phyloP scores from a whole-genome alignment of 2,329 filamentous ascomycete genomes.

The Colletotrichum falcatum region DNA sequence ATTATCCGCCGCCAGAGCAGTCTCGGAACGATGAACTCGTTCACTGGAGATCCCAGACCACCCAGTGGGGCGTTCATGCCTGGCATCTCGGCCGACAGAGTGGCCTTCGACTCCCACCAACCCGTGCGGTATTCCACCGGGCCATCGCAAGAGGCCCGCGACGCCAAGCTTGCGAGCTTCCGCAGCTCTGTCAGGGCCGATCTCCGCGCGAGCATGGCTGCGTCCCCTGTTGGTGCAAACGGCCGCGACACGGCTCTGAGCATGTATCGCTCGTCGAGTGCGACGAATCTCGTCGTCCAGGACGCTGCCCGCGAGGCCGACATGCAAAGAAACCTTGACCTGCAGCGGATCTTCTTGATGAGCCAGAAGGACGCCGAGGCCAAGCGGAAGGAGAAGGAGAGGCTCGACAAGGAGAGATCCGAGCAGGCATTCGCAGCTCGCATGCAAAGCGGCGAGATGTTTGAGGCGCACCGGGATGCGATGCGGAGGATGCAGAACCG shows the following conservation, averaged over 20 bases:
- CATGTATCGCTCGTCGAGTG: constrained; percentile 44
- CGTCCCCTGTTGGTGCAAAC: constrained; percentile 45
- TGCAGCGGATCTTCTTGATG: constrained; percentile 67
- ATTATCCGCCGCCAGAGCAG: constrained; percentile 67
- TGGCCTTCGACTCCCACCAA: constrained; percentile 66
- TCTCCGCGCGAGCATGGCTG: constrained; percentile 58
- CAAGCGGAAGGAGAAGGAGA: constrained; percentile 68
- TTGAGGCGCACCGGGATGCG: constrained; percentile 81
- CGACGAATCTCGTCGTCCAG: constrained; percentile 44
- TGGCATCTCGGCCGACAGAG: constrained; percentile 47
- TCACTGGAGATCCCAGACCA: constrained; percentile 27
- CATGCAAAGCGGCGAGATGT: constrained; percentile 81
- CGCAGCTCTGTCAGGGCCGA: constrained; percentile 74
- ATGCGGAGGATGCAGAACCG: constrained; percentile 80
- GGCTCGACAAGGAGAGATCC: constrained; percentile 66
- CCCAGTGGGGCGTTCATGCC: constrained; percentile 15
- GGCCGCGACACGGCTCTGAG: constrained; percentile 55
- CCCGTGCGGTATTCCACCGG: constrained; percentile 61
- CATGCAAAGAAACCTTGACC: constrained; percentile 62
- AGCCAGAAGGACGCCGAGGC: constrained; percentile 73
- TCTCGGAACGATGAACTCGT: constrained; percentile 47
- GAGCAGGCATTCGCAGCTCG: constrained; percentile 77
- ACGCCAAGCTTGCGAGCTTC: constrained; percentile 74
- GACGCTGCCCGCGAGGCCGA: constrained; percentile 53
- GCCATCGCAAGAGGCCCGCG: constrained; percentile 59